Percentiles rank a stretch among this genome's conserved stretches.
Conservation (phyloP, 73 alveolate species). For the Urostyla sp. region DNA sequence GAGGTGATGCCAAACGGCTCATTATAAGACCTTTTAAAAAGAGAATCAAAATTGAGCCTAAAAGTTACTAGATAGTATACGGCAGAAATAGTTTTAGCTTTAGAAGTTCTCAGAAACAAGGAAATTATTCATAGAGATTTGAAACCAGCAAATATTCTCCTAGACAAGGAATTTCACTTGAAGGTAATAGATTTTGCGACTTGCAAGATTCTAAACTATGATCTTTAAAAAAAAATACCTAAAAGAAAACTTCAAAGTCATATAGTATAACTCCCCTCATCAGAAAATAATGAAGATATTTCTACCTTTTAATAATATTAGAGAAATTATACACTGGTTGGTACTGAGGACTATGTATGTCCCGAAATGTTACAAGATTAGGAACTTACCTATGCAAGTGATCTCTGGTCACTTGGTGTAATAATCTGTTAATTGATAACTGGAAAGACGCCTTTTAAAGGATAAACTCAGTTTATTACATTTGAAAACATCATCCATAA, state of each 20-base stretch:
- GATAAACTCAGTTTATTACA: conserved; percentile 68
- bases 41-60: conserved; percentile 53
- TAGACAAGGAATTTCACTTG: conserved; percentile 74
- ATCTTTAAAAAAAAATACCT: conserved; percentile 56
- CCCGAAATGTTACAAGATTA: conserved; percentile 78
- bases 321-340: conserved; percentile 71
- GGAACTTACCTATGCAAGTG: conserved; percentile 67
- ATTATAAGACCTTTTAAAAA: conserved; percentile 57
- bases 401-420: conserved; percentile 83
- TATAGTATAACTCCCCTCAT: not conserved
- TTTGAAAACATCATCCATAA: conserved; percentile 63
- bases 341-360: conserved; percentile 80
- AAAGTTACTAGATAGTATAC: conserved; percentile 56
- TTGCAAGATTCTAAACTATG: conserved; percentile 50
- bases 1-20: conserved; percentile 82
- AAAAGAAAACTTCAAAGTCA: conserved; percentile 44
- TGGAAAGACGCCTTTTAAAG: conserved; percentile 80
- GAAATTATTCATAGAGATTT: conserved; percentile 78
- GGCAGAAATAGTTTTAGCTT: conserved; percentile 74
- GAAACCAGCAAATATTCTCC: conserved; percentile 76
- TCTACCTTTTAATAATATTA: conserved; percentile 40
- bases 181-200: conserved; percentile 82
- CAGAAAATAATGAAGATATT: conserved; percentile 32
- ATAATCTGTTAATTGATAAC: conserved; percentile 68
- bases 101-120: conserved; percentile 65